Evolutionary conservation across 2,329 filamentous ascomycete genomes (phyloP).

Genomic region (Ophiostoma angusticollis): DNA sequence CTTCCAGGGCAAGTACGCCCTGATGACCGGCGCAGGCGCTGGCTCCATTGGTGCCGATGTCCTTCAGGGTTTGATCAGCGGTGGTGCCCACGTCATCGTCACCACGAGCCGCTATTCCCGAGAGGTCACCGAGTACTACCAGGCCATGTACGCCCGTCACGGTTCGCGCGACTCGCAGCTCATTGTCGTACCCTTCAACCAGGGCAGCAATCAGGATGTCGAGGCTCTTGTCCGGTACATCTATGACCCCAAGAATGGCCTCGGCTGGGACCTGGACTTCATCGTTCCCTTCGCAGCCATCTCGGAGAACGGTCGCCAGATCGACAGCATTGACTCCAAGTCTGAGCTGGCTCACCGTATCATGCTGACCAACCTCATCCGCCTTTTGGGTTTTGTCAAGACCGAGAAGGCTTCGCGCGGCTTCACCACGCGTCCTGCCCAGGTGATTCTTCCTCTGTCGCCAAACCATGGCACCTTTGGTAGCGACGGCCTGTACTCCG

Average conservation of each 20-base stretch:
- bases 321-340: slow-evolving; percentile 91
- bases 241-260: slow-evolving; percentile 88
- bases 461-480: slow-evolving; percentile 98
- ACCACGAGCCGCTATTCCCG: slow-evolving; percentile 95
- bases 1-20: slow-evolving; percentile 86
- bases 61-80: slow-evolving; percentile 86
- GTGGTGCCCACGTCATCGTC: slow-evolving; percentile 91
- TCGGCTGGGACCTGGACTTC: slow-evolving; percentile 96
- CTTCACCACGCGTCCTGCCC: slow-evolving; percentile 89
- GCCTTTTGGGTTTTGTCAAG: slow-evolving; percentile 84
- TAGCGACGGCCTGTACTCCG: slow-evolving; percentile 87
- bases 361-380: slow-evolving; percentile 94
- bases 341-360: slow-evolving; percentile 97
- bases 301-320: slow-evolving; percentile 93
- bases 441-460: slow-evolving; percentile 89
- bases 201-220: slow-evolving; percentile 95
- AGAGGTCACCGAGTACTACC: slow-evolving; percentile 97
- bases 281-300: slow-evolving; percentile 96
- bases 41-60: slow-evolving; percentile 97
- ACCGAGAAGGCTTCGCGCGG: slow-evolving; percentile 74
- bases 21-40: slow-evolving; percentile 97
- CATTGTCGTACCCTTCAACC: slow-evolving; percentile 97
- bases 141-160: slow-evolving; percentile 92
- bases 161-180: slow-evolving; percentile 91
- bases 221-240: slow-evolving; percentile 92